Conservation (phyloP, 768 basidiomycete genomes). For the Russula olivacea region DNA sequence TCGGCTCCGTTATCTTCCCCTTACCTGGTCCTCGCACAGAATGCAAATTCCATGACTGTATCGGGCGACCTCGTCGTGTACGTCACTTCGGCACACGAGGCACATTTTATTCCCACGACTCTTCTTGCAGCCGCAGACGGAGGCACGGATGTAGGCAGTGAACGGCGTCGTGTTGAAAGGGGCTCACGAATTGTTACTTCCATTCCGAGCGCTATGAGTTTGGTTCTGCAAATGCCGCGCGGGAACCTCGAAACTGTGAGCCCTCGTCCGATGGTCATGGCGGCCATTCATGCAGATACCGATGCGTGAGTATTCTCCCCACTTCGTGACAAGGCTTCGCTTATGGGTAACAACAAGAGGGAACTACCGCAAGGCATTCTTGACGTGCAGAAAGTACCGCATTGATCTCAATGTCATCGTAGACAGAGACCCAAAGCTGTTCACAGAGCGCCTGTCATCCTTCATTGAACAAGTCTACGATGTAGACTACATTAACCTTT, state of each 20-base stretch:
- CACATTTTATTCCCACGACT: constrained; percentile 59
- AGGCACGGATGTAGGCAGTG: constrained; percentile 39
- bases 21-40: constrained; percentile 39
- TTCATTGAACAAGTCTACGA: constrained; percentile 86
- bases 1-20: constrained; percentile 2
- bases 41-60: constrained; percentile 66
- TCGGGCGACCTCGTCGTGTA: constrained; percentile 77
- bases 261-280: constrained; percentile 86
- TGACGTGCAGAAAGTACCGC: constrained; percentile 87
- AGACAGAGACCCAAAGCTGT: constrained; percentile 65
- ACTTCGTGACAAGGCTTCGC: not conserved
- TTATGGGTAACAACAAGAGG: constrained; percentile 39
- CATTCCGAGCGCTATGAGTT: constrained; percentile 79
- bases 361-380: constrained; percentile 79
- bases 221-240: constrained; percentile 96
- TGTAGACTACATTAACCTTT: constrained; percentile 88
- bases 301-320: constrained; percentile 47
- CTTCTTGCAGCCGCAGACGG: constrained; percentile 27
- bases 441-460: constrained; percentile 52
- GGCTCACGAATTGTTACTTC: constrained; percentile 86
- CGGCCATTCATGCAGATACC: constrained; percentile 72
- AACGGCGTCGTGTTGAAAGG: constrained; percentile 77
- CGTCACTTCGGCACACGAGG: constrained; percentile 78
- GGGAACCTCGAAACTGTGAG: constrained; percentile 96
- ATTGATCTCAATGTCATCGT: constrained; percentile 88